Base-by-base conservation (phyloP, 2,329 filamentous ascomycete genomes). In the Epichloe elymi region DNA sequence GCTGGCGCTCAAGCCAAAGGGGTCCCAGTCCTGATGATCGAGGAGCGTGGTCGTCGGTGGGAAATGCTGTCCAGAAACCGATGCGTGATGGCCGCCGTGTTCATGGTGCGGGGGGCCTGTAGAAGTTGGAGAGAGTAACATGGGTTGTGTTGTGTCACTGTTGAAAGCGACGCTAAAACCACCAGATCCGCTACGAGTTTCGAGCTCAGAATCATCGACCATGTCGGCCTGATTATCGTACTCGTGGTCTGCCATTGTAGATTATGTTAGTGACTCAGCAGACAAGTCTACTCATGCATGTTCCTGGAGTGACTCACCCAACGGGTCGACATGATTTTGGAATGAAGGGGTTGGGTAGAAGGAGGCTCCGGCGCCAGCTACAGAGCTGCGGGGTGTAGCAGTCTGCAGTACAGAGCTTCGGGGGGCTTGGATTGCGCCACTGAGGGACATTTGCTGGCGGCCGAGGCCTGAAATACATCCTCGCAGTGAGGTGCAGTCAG, bases 251-350 rank as follows among this genome's bases (percentile, higher is more conserved):
- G 74, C 74, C 11, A 43, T 17, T 11, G 20, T n/a, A 5, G 81
- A 68, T 86, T 73, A 84, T 76, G 72, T 75, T 82, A 80, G 76
- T 75, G 82, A 75, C 45, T 77, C 76, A 6, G 5, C 5, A 33
- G 4, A 35, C 10, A 81, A 66, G 79, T 74, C 71, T 78, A 75
- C 14, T 19, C 39, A 20, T 61, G 26, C 5, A 62, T 68, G 26
- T 26, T 30, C 10, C 26, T 20, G 42, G 42, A 61, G 73, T 75
- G 77, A 75, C 89, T 86, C 88, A 86, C 91, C 91, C 68, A 97
- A 81, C 75, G 95, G 88, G 69, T 94, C 87, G 69, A 94, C 90
- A 67, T 96, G 91, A 67, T 86, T 93, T 64, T 94, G 88, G 70
- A 95, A 96, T 2, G 73, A 72, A 17, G 87, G 85, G 52, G 88